phyloP scores from a whole-genome alignment of 305 asterid species.

The Fraxinus xanthoxyloides region DNA sequence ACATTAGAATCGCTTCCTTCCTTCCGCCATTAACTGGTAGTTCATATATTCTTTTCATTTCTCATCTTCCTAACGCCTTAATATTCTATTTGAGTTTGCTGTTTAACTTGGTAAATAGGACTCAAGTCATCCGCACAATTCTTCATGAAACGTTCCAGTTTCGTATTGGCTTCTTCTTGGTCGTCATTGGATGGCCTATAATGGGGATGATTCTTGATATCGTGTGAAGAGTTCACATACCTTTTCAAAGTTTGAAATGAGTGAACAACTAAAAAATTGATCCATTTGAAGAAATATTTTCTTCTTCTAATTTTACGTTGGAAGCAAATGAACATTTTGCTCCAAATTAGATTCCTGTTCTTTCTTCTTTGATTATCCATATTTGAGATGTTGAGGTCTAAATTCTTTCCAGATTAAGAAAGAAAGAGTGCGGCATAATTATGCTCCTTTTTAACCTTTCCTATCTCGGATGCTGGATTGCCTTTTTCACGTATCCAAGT shows the following conservation, averaged over 20 bases:
- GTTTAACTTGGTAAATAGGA: slow-evolving; percentile 24
- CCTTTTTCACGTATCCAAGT: background rate
- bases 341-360: background rate
- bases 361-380: background rate
- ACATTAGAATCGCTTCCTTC: background rate
- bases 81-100: background rate
- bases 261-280: background rate
- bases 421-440: background rate
- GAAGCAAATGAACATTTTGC: background rate
- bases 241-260: no score
- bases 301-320: background rate
- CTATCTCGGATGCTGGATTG: background rate
- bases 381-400: background rate
- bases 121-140: slow-evolving; percentile 52
- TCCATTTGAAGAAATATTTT: background rate
- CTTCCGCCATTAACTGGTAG: background rate
- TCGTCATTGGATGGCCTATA: slow-evolving; percentile 52
- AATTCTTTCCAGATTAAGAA: background rate
- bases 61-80: background rate
- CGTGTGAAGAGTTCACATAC: no score
- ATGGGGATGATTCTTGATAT: slow-evolving; percentile 76
- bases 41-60: no score
- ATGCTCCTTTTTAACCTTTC: background rate
- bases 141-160: slow-evolving; percentile 62
- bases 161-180: slow-evolving; percentile 48